Conservation (phyloP, 495 filamentous ascomycete genomes). For the Penicillium flavigenum region DNA sequence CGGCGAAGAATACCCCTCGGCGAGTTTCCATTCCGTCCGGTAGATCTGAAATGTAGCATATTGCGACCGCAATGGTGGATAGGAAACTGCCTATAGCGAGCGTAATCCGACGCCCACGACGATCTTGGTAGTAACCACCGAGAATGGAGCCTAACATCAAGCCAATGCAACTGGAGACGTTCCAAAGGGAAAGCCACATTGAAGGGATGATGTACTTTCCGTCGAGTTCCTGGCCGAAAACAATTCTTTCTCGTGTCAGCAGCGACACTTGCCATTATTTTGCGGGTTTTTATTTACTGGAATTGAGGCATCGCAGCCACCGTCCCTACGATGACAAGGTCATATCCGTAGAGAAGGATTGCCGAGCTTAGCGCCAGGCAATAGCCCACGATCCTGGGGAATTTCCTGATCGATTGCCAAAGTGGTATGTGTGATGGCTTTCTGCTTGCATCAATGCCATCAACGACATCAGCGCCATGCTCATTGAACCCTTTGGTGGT, state of each 20-base stretch:
- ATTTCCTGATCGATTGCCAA: slow-evolving; percentile 24
- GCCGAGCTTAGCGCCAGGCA: slow-evolving; percentile 34
- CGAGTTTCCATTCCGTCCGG: slow-evolving; percentile 28
- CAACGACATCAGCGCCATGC: not conserved
- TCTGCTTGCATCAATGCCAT: not conserved
- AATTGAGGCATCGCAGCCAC: slow-evolving; percentile 48
- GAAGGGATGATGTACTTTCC: slow-evolving; percentile 46
- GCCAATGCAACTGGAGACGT: slow-evolving; percentile 40
- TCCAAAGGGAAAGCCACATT: slow-evolving; percentile 49
- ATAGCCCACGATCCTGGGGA: slow-evolving; percentile 28
- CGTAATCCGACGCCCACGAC: slow-evolving; percentile 37
- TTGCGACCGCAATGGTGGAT: slow-evolving; percentile 40
- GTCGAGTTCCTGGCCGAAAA: slow-evolving; percentile 34
- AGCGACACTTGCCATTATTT: not conserved
- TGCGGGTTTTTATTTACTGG: slow-evolving; percentile 25
- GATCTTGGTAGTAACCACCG: slow-evolving; percentile 44
- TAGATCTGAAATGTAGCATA: slow-evolving; percentile 34
- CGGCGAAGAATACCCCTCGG: slow-evolving; percentile 33
- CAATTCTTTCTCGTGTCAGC: slow-evolving; percentile 24
- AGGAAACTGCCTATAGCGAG: slow-evolving; percentile 37
- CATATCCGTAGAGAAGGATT: slow-evolving; percentile 50
- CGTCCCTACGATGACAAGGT: slow-evolving; percentile 48
- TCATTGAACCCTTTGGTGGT: not conserved
- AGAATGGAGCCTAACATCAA: slow-evolving; percentile 41
- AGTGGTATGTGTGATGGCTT: slow-evolving; percentile 15